phyloP scores from a whole-genome alignment of 805 yeast species.

The Zygoascus biomembranicola region DNA sequence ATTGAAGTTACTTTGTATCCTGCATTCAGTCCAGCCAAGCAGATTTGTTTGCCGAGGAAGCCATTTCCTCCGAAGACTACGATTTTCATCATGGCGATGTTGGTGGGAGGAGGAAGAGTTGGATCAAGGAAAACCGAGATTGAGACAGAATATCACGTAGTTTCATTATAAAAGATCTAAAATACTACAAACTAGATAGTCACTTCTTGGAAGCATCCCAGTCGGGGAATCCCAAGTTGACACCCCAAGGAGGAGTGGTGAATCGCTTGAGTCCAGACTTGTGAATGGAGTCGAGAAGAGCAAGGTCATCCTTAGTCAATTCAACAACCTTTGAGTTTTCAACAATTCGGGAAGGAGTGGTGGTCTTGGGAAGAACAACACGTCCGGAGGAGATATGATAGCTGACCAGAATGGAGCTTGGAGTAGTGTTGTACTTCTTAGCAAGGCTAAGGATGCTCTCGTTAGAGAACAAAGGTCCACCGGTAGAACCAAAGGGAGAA shows the following conservation, averaged over 20 bases:
- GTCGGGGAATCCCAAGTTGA: slow-evolving; percentile 24
- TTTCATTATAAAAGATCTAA: neutral
- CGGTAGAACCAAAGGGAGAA: slow-evolving; percentile 41
- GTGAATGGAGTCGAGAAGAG: slow-evolving; percentile 22
- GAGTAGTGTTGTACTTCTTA: slow-evolving; percentile 38
- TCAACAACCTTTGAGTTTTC: slow-evolving; percentile 34
- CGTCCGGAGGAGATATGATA: slow-evolving; percentile 43
- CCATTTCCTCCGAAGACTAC: slow-evolving; percentile 88
- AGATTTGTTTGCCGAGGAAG: slow-evolving; percentile 62
- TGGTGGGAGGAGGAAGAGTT: neutral
- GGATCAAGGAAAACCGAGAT: neutral
- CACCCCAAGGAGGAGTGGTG: slow-evolving; percentile 25
- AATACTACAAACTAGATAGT: neutral
- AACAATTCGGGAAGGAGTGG: slow-evolving; percentile 52
- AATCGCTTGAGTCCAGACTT: slow-evolving; percentile 21
- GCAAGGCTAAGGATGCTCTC: slow-evolving; percentile 51
- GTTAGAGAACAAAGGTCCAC: slow-evolving; percentile 30
- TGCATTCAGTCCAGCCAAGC: slow-evolving; percentile 53
- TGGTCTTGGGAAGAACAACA: slow-evolving; percentile 59
- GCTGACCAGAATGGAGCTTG: slow-evolving; percentile 26
- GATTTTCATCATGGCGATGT: slow-evolving; percentile 17
- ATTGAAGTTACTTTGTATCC: slow-evolving; percentile 65
- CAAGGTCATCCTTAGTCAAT: slow-evolving; percentile 36
- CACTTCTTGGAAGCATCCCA: slow-evolving; percentile 15
- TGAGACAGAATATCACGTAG: neutral